Percentiles rank a stretch among this genome's conserved stretches.
These are phyloP conservation scores for Cladosporium oxysporum DNA, from an alignment of 2,329 filamentous ascomycete genomes.

Conservation along the genomic window DNA sequence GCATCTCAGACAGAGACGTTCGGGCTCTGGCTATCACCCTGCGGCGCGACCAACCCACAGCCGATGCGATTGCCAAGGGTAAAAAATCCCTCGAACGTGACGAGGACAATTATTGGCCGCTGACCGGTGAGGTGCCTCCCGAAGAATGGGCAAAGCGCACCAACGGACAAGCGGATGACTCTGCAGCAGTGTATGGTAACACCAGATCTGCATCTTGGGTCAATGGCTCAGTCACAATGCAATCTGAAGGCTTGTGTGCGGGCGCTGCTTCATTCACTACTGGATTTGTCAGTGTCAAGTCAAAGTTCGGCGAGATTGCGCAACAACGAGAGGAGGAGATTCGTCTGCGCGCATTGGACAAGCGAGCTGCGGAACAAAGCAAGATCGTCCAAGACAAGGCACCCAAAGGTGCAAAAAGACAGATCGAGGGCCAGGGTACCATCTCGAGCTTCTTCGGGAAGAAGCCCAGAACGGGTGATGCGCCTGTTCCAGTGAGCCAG, in stretches of 20 bases:
- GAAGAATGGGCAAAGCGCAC: constrained; percentile 43
- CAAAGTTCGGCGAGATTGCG: constrained; percentile 43
- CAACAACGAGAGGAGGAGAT: constrained; percentile 36
- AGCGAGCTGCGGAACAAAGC: constrained; percentile 29
- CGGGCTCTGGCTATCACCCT: constrained; percentile 72
- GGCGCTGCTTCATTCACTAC: constrained; percentile 11
- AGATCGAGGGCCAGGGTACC: constrained; percentile 51
- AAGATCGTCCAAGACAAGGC: constrained; percentile 23
- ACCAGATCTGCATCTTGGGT: constrained; percentile 23
- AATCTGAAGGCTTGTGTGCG: neutral
- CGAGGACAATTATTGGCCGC: constrained; percentile 69
- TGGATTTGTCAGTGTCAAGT: constrained; percentile 42
- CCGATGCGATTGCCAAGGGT: constrained; percentile 55
- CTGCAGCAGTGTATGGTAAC: constrained; percentile 22
- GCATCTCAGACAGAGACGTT: constrained; percentile 64
- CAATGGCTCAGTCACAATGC: constrained; percentile 11
- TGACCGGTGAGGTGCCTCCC: constrained; percentile 55
- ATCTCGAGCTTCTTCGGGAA: constrained; percentile 56
- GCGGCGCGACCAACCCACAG: constrained; percentile 59
- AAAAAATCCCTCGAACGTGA: constrained; percentile 52
- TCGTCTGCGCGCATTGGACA: constrained; percentile 30
- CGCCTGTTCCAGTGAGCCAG: neutral
- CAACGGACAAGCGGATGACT: constrained; percentile 19
- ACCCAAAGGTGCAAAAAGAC: constrained; percentile 41
- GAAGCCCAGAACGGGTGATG: constrained; percentile 17